Conservation (phyloP, 106 monocot genomes). For the Dioscorea zingiberensis region DNA sequence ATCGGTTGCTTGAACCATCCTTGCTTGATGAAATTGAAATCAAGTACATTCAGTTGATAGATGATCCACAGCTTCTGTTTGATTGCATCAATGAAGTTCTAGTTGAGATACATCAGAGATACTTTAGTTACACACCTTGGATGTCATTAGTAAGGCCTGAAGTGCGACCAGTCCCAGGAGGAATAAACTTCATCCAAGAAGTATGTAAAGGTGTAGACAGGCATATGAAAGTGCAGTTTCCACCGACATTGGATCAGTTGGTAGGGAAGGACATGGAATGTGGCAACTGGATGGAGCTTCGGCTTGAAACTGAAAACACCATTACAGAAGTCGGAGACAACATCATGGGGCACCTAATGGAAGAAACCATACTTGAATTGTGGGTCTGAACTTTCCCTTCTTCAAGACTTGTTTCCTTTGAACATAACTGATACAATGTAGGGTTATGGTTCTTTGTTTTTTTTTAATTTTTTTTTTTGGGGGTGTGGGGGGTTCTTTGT, state of each 20-base stretch:
- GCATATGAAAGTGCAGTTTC: slow-evolving; percentile 24
- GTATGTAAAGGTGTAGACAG: slow-evolving; percentile 36
- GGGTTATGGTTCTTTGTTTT: neutral
- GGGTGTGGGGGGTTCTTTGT: neutral
- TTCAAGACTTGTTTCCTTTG: neutral
- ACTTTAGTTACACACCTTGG: slow-evolving; percentile 34
- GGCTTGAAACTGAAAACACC: slow-evolving; percentile 27
- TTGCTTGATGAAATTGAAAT: slow-evolving; percentile 71
- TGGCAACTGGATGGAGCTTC: slow-evolving; percentile 53
- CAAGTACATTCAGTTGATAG: slow-evolving; percentile 27
- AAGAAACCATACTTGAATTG: slow-evolving; percentile 64
- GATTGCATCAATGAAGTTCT: slow-evolving; percentile 75
- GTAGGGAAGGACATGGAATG: slow-evolving; percentile 45
- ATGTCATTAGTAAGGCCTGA: slow-evolving; percentile 24
- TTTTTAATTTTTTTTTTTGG: neutral
- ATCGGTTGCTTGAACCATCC: slow-evolving; percentile 40
- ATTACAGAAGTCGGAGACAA: slow-evolving; percentile 28
- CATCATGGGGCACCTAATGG: slow-evolving; percentile 55
- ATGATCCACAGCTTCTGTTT: slow-evolving; percentile 72
- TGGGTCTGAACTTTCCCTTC: slow-evolving; percentile 13
- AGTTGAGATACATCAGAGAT: slow-evolving; percentile 35
- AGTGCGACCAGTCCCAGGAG: slow-evolving; percentile 20
- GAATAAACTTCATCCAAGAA: slow-evolving; percentile 34
- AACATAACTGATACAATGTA: neutral
- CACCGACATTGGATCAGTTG: slow-evolving; percentile 46